Percentiles rank a stretch among this genome's conserved stretches.
These are phyloP conservation scores for Thermomucor indicae-seudaticae DNA, from an alignment of 371 early-diverging fungal species.

Conservation along the genomic window DNA sequence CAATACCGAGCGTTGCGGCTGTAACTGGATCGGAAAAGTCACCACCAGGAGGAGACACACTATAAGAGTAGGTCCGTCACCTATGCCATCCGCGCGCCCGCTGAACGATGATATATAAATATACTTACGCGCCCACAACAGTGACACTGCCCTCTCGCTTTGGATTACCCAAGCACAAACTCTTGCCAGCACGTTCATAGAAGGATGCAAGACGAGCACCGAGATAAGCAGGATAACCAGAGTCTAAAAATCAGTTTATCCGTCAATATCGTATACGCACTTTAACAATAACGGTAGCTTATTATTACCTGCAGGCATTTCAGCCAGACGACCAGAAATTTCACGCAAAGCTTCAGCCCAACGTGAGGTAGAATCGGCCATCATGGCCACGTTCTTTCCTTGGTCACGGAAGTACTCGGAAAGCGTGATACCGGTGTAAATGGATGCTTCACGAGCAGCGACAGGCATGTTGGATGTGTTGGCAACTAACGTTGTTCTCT, in stretches of 20 bases:
- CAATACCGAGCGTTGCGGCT: conserved; percentile 98
- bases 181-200: conserved; percentile 99
- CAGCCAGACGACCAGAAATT: conserved; percentile 99
- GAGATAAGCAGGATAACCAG: conserved; percentile 99
- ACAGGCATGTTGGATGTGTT: conserved; percentile 99
- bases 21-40: conserved; percentile 99
- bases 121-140: conserved; percentile 95
- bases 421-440: conserved; percentile 99
- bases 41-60: conserved; percentile 99
- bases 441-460: conserved; percentile 99
- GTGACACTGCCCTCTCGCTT: conserved; percentile 95
- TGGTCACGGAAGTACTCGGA: conserved; percentile 99
- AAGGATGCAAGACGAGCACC: conserved; percentile 99
- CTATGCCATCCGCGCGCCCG: background rate
- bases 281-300: background rate
- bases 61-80: conserved; percentile 6
- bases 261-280: background rate
- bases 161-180: conserved; percentile 95
- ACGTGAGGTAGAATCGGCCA: conserved; percentile 99
- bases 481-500: conserved; percentile 99
- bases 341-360: conserved; percentile 99
- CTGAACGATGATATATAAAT: too few relatives aligned
- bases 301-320: conserved; percentile 96
- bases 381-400: conserved; percentile 99
- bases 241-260: conserved; percentile 50